Evolutionary conservation across 2,329 filamentous ascomycete genomes (phyloP).

Genomic region (Trichophyton mentagrophytes): DNA sequence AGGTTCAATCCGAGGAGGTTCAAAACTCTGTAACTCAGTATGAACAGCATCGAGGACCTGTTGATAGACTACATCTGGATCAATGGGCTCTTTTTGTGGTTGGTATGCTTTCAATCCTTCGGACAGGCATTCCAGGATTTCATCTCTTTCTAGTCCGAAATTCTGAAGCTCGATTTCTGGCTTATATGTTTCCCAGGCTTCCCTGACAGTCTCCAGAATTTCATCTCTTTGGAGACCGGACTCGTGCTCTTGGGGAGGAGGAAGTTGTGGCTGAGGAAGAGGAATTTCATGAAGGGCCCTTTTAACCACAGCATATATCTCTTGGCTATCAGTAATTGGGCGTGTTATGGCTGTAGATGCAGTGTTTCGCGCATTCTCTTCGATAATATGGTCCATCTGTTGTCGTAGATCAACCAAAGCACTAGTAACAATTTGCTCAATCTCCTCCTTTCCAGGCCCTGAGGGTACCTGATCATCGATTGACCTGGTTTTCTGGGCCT

Average conservation of each 20-base stretch:
- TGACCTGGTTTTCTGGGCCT: conserved; percentile 42
- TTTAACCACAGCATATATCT: conserved; percentile 75
- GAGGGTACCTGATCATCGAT: conserved; percentile 35
- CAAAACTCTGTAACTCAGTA: conserved; percentile 72
- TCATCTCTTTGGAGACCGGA: conserved; percentile 60
- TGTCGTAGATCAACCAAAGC: conserved; percentile 70
- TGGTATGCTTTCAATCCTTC: conserved; percentile 71
- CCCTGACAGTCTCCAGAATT: conserved; percentile 71
- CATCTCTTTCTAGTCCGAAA: conserved; percentile 77
- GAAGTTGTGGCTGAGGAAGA: conserved; percentile 43
- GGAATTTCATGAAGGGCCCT: conserved; percentile 51
- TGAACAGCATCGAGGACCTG: conserved; percentile 76
- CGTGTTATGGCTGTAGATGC: conserved; percentile 50
- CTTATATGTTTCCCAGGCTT: conserved; percentile 89
- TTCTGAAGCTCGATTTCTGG: conserved; percentile 85
- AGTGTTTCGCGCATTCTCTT: conserved; percentile 60
- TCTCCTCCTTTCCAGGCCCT: conserved; percentile 50
- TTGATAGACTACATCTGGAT: conserved; percentile 57
- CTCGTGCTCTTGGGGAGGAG: conserved; percentile 37
- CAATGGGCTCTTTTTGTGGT: conserved; percentile 30
- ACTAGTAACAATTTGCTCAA: conserved; percentile 65
- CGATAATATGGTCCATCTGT: conserved; percentile 68
- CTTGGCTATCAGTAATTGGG: conserved; percentile 60
- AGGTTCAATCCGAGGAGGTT: conserved; percentile 58
- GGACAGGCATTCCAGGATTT: conserved; percentile 73